Evolutionary conservation across 2,329 filamentous ascomycete species (phyloP).

Genomic region (Aureobasidium sp.): DNA sequence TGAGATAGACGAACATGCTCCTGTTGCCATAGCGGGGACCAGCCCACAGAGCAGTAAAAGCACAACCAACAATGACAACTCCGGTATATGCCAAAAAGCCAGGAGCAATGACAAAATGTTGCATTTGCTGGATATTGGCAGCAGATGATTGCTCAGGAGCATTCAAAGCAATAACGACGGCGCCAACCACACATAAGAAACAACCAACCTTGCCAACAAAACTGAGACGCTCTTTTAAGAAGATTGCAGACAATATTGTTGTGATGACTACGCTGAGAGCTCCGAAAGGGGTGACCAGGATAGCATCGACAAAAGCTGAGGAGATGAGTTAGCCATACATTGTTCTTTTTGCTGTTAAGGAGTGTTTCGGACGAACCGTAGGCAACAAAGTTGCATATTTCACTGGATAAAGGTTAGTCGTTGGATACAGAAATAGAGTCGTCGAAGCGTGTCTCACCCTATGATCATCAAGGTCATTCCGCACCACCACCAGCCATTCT

Average conservation of each 20-base stretch:
- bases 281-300: conserved; percentile 86
- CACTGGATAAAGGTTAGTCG: conserved; percentile 30
- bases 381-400: conserved; percentile 94
- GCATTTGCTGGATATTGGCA: conserved; percentile 84
- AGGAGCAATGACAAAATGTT: conserved; percentile 75
- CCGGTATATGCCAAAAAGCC: conserved; percentile 82
- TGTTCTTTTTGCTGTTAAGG: not conserved
- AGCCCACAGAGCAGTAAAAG: conserved; percentile 68
- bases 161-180: conserved; percentile 90
- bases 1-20: conserved; percentile 96
- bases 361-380: conserved; percentile 46
- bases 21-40: conserved; percentile 89
- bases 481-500: conserved; percentile 89
- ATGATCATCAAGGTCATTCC: conserved; percentile 97
- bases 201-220: conserved; percentile 95
- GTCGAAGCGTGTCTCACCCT: conserved; percentile 39
- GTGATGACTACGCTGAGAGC: conserved; percentile 89
- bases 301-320: conserved; percentile 64
- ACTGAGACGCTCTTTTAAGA: conserved; percentile 89
- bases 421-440: not conserved
- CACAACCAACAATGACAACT: conserved; percentile 67
- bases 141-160: conserved; percentile 82
- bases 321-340: not conserved
- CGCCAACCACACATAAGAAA: conserved; percentile 89
- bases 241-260: conserved; percentile 84